Percentiles rank a stretch among this genome's conserved stretches.
phyloP scores from a whole-genome alignment of 2,329 filamentous ascomycete species.

The Aciculosporium take region DNA sequence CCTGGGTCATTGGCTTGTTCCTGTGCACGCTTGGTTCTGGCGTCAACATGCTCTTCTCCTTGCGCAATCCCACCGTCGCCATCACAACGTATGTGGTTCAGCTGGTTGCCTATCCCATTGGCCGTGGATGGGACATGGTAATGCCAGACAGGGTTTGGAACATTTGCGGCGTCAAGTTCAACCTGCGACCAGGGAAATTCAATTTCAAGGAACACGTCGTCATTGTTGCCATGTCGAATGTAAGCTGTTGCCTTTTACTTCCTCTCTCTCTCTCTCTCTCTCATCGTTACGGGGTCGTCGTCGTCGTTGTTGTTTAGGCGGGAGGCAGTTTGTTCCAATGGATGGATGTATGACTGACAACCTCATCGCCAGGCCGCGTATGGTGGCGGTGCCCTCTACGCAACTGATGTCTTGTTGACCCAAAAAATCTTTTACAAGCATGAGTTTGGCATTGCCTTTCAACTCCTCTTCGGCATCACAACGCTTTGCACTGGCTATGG shows the following conservation, averaged over 20 bases:
- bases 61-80: constrained; percentile 43
- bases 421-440: constrained; percentile 44
- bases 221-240: constrained; percentile 51
- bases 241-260: constrained; percentile 18
- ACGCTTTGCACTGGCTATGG: constrained; percentile 44
- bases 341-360: neutral
- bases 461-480: constrained; percentile 38
- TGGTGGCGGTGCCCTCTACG: constrained; percentile 42
- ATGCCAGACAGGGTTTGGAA: constrained; percentile 39
- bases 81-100: constrained; percentile 50
- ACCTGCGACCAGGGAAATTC: constrained; percentile 42
- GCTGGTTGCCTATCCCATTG: constrained; percentile 46
- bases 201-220: constrained; percentile 49
- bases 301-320: too few species aligned
- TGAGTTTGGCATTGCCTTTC: constrained; percentile 38
- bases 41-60: constrained; percentile 46
- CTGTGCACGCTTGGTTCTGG: constrained; percentile 48
- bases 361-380: constrained; percentile 32
- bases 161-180: constrained; percentile 38
- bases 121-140: constrained; percentile 38
- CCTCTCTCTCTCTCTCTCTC: neutral
- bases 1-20: constrained; percentile 47
- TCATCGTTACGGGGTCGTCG: too few species aligned
- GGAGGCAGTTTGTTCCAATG: too few species aligned
- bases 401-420: constrained; percentile 34